phyloP scores from a whole-genome alignment of 2,329 filamentous ascomycete species.

The Mycosphaerella arachidis region DNA sequence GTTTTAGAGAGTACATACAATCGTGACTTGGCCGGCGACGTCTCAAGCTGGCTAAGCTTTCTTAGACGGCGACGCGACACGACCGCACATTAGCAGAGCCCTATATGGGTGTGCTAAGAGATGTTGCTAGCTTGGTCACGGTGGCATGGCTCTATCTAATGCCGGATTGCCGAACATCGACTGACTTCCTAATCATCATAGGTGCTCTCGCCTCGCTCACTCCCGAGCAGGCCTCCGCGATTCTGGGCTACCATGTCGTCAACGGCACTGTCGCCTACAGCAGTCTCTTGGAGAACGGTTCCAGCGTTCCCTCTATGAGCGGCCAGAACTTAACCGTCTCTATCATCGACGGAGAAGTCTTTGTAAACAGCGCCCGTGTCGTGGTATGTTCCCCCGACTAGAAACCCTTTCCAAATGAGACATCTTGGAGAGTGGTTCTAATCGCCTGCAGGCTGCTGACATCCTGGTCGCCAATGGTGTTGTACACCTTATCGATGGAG shows the following conservation, averaged over 20 bases:
- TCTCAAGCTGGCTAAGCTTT: too few relatives aligned
- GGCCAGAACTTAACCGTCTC: constrained; percentile 40
- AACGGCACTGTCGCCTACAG: constrained; percentile 53
- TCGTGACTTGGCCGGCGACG: too few relatives aligned
- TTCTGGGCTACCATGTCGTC: constrained; percentile 63
- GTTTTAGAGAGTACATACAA: too few relatives aligned
- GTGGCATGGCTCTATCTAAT: too few relatives aligned
- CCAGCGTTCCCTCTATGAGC: constrained; percentile 33
- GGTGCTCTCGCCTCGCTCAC: constrained; percentile 45
- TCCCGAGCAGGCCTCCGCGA: constrained; percentile 44
- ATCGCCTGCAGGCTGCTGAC: constrained; percentile 28
- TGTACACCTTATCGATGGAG: constrained; percentile 52
- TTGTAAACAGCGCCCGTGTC: constrained; percentile 44
- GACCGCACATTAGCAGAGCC: too few relatives aligned
- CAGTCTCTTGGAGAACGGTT: constrained; percentile 36
- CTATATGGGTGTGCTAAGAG: too few relatives aligned
- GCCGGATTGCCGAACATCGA: too few relatives aligned
- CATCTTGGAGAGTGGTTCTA: too few relatives aligned
- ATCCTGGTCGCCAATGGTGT: constrained; percentile 45
- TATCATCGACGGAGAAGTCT: constrained; percentile 35
- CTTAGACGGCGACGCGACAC: too few relatives aligned
- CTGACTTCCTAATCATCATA: too few relatives aligned
- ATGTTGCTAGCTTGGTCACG: too few relatives aligned
- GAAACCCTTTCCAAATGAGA: too few relatives aligned
- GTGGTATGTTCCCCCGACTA: constrained; percentile 12